Conservation (phyloP, 73 alveolate genomes). For the Stentor roeselii region DNA sequence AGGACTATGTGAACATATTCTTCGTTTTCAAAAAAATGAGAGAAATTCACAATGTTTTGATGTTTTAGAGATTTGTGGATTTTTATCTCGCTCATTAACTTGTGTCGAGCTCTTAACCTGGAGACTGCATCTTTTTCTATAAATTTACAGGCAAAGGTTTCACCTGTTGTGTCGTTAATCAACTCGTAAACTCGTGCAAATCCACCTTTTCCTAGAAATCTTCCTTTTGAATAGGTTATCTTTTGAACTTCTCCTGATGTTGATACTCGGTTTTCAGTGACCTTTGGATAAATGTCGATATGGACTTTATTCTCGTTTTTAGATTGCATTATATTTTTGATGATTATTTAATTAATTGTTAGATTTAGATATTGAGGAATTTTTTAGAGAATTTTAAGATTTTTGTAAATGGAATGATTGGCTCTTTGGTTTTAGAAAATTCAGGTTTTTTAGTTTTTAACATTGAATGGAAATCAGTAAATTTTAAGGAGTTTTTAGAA, state of each 20-base stretch:
- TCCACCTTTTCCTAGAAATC: constrained; percentile 54
- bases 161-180: constrained; percentile 33
- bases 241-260: constrained; percentile 28
- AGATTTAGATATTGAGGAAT: too few relatives aligned
- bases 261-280: too few relatives aligned
- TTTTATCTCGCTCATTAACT: constrained; percentile 78
- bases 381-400: too few relatives aligned
- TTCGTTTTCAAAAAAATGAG: constrained; percentile 92
- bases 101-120: constrained; percentile 41
- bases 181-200: constrained; percentile 49
- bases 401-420: too few relatives aligned
- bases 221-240: constrained; percentile 38
- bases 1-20: constrained; percentile 80
- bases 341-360: too few relatives aligned
- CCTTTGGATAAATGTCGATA: too few relatives aligned
- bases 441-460: too few relatives aligned
- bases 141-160: constrained; percentile 42
- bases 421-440: too few relatives aligned
- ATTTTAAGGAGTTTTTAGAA: too few relatives aligned
- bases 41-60: constrained; percentile 85
- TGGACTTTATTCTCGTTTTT: too few relatives aligned
- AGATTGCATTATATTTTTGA: too few relatives aligned
- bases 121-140: constrained; percentile 35
- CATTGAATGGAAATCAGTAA: too few relatives aligned
- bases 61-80: constrained; percentile 90